These are phyloP conservation scores for Mollisia scopiformis DNA, from an alignment of 2,329 filamentous ascomycete genomes.

Conservation along the genomic window DNA sequence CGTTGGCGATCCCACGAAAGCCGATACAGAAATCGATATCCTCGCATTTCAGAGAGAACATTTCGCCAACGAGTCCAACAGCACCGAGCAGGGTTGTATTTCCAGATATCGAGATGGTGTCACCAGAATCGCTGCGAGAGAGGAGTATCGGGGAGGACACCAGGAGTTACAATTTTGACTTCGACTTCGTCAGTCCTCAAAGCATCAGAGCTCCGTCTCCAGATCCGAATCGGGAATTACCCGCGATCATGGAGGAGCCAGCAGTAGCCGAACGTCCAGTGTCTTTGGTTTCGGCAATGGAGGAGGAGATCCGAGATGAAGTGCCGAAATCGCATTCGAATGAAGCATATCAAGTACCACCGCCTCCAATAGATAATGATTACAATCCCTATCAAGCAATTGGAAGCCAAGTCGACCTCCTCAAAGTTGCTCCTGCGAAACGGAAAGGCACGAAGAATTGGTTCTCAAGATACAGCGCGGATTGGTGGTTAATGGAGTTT, in stretches of 20 bases:
- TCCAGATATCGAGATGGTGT: background rate
- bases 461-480: background rate
- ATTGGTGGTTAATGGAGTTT: conserved; percentile 11
- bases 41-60: background rate
- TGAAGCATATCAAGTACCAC: background rate
- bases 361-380: background rate
- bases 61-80: background rate
- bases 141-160: background rate
- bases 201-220: background rate
- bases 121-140: background rate
- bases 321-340: background rate
- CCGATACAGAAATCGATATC: background rate
- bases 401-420: background rate
- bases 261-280: background rate
- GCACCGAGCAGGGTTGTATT: background rate
- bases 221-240: background rate
- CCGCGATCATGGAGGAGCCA: background rate
- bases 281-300: background rate
- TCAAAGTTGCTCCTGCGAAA: background rate
- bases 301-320: background rate
- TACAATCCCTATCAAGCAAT: background rate
- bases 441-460: background rate
- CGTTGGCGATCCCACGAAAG: background rate
- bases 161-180: background rate
- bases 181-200: background rate